Conservation (phyloP, 805 yeast species). For the Yarrowia hollandica region DNA sequence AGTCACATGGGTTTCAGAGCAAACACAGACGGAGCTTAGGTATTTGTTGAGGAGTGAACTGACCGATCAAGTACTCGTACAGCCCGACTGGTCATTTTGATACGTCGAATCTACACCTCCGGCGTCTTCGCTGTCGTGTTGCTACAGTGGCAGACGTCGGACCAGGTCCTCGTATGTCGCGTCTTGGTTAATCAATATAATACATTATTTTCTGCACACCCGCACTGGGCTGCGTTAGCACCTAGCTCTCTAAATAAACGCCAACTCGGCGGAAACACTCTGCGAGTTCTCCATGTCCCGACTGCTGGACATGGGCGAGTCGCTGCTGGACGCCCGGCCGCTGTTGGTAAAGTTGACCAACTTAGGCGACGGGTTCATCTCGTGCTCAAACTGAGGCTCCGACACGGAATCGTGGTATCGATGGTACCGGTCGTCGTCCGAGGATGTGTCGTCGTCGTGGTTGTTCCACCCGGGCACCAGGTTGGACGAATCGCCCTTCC, state of each 20-base stretch:
- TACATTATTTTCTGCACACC: slow-evolving; percentile 26
- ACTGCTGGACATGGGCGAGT: slow-evolving; percentile 1
- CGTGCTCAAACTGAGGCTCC: slow-evolving; percentile 22
- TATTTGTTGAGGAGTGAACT: too few species aligned
- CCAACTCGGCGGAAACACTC: slow-evolving; percentile 24
- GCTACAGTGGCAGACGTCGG: too few species aligned
- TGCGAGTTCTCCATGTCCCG: slow-evolving; percentile 27
- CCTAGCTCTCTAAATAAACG: neutral
- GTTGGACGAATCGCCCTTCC: slow-evolving; percentile 17
- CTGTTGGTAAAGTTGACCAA: slow-evolving; percentile 26
- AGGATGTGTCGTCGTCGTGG: slow-evolving; percentile 25
- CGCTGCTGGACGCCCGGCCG: slow-evolving; percentile 20
- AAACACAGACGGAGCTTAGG: too few species aligned
- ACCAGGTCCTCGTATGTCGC: too few species aligned
- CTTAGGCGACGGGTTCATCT: slow-evolving; percentile 22
- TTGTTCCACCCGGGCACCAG: slow-evolving; percentile 20
- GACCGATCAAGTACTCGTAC: too few species aligned
- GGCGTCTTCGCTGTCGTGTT: too few species aligned
- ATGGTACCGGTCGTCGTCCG: slow-evolving; percentile 27
- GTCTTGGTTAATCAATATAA: neutral
- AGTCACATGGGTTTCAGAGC: too few species aligned
- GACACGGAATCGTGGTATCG: slow-evolving; percentile 27
- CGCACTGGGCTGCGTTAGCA: slow-evolving; percentile 26
- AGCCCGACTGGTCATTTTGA: too few species aligned
- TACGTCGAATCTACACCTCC: too few species aligned